phyloP scores from a whole-genome alignment of 371 early-diverging fungal genomes.

The Mucor irregularis region DNA sequence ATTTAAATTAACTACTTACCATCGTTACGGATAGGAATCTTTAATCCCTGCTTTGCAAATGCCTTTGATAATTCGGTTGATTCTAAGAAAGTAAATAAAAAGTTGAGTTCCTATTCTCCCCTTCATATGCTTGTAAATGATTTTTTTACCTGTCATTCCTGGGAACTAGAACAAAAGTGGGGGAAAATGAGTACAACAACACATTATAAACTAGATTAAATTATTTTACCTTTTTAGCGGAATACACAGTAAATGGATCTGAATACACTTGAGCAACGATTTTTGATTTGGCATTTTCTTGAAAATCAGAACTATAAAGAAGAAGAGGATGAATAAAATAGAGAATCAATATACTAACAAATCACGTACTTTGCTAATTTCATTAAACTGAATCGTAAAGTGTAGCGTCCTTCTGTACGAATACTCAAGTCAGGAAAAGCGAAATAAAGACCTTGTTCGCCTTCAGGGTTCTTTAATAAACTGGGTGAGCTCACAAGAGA shows the following conservation, averaged over 20 bases:
- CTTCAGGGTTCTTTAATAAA: constrained; percentile 70
- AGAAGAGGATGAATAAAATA: neutral
- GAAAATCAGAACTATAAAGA: constrained; percentile 49
- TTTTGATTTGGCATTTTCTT: constrained; percentile 54
- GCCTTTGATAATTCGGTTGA: constrained; percentile 86
- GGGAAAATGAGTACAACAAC: neutral
- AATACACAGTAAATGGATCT: constrained; percentile 60
- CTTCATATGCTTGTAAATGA: neutral
- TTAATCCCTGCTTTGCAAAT: constrained; percentile 91
- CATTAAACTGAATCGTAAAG: constrained; percentile 71
- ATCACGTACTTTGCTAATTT: constrained; percentile 41
- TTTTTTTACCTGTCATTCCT: constrained; percentile 56
- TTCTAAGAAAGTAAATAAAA: constrained; percentile 54
- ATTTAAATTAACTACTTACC: constrained; percentile 41
- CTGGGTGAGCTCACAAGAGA: constrained; percentile 81
- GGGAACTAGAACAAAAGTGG: constrained; percentile 42
- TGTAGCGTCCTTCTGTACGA: constrained; percentile 85
- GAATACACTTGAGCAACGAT: constrained; percentile 62
- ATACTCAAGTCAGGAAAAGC: constrained; percentile 92
- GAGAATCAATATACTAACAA: too few species aligned
- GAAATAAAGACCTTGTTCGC: constrained; percentile 83
- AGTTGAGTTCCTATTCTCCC: neutral
- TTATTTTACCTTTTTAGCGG: constrained; percentile 51
- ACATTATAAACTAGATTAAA: neutral
- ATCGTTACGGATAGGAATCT: constrained; percentile 91